Percentiles rank a stretch among this genome's conserved stretches.
Evolutionary conservation across 352 stramenopile species (phyloP).

Genomic region (Phytopythium boreale): DNA sequence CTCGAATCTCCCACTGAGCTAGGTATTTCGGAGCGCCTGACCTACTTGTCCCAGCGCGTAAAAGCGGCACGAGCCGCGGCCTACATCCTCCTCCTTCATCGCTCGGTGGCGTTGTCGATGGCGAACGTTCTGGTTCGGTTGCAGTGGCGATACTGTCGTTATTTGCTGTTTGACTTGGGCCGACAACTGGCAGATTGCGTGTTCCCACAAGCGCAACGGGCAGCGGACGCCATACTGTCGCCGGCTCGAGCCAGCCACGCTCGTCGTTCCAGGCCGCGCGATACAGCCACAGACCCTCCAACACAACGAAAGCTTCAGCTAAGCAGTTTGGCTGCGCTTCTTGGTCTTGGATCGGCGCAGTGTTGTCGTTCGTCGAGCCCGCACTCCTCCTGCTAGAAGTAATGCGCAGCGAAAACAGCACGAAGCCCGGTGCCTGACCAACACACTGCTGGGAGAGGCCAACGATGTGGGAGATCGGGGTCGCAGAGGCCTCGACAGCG

Average conservation of each 20-base stretch:
- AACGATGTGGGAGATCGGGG: not conserved
- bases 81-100: not conserved
- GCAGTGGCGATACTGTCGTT: not conserved
- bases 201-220: not conserved
- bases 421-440: not conserved
- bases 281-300: slow-evolving; percentile 1
- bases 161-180: not conserved
- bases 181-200: not conserved
- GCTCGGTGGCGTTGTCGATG: not conserved
- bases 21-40: not conserved
- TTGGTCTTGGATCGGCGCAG: not conserved
- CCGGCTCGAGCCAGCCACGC: not conserved
- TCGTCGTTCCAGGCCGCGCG: not conserved
- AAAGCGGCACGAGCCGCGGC: not conserved
- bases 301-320: not conserved
- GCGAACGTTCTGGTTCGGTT: no score
- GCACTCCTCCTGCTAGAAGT: not conserved
- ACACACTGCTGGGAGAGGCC: not conserved
- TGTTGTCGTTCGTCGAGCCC: not conserved
- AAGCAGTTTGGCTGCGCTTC: not conserved
- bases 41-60: not conserved
- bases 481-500: not conserved
- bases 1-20: not conserved
- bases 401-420: not conserved
- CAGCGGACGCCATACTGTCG: not conserved